A percentile compares a stretch with the other conserved stretches of the same genome.
Conservation (phyloP, 441 rosid genomes). For the Capsella rubella region DNA sequence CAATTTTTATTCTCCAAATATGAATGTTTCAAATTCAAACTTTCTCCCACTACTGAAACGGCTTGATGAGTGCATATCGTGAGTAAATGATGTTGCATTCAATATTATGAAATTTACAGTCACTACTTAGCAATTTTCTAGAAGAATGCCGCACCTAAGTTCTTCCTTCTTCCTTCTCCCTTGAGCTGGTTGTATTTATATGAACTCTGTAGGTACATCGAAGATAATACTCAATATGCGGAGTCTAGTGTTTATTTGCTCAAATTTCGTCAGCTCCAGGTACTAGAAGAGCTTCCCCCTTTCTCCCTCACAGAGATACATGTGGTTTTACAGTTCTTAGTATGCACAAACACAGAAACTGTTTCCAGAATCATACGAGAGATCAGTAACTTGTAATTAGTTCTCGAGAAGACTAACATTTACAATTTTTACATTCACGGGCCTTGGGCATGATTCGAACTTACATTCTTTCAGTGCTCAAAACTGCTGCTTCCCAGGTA, state of each 20-base stretch:
- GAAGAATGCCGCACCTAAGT: not conserved
- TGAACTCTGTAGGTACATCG: conserved; percentile 69
- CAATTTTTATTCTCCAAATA: conserved; percentile 85
- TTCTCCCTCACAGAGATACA: conserved; percentile 17
- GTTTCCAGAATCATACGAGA: conserved; percentile 17
- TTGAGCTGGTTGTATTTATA: too few relatives aligned
- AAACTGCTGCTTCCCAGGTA: conserved; percentile 92
- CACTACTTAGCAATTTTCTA: conserved; percentile 10
- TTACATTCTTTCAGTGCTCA: conserved; percentile 87
- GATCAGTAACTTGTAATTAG: conserved; percentile 7
- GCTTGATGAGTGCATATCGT: conserved; percentile 95
- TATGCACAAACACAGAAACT: conserved; percentile 28
- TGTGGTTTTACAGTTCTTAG: conserved; percentile 27
- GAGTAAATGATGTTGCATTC: conserved; percentile 49
- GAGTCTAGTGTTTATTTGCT: conserved; percentile 94
- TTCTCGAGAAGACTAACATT: conserved; percentile 36
- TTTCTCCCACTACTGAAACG: conserved; percentile 92
- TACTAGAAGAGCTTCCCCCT: conserved; percentile 44
- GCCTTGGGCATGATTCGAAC: conserved; percentile 95
- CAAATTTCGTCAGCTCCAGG: conserved; percentile 99
- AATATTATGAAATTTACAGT: conserved; percentile 18
- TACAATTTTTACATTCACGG: conserved; percentile 72
- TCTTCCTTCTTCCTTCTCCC: conserved; percentile 21
- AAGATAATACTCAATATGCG: conserved; percentile 91
- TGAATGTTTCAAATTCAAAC: conserved; percentile 81